Conservation (phyloP, 805 yeast genomes). For the Kuraishia molischiana region DNA sequence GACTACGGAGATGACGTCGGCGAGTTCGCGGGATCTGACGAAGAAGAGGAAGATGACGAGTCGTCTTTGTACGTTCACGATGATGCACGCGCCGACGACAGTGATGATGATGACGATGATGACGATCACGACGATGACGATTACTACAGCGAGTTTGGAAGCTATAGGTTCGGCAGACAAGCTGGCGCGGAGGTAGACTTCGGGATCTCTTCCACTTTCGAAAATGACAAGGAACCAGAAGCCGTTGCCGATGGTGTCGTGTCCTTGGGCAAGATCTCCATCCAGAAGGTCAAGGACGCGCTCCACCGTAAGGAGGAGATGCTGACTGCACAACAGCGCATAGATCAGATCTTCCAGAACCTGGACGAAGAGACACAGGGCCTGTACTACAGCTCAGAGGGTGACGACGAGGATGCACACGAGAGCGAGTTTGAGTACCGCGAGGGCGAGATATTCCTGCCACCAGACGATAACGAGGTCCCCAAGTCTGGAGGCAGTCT, state of each 20-base stretch:
- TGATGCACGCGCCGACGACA: neutral
- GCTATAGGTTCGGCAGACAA: constrained; percentile 2
- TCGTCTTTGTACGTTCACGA: neutral
- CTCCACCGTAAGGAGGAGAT: neutral
- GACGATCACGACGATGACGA: constrained; percentile 3
- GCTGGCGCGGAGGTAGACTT: neutral
- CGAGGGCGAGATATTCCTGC: constrained; percentile 16
- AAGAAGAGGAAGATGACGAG: constrained; percentile 2
- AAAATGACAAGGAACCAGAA: neutral
- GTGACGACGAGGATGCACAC: neutral
- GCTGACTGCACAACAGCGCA: neutral
- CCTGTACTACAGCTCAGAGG: neutral
- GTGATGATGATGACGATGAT: neutral
- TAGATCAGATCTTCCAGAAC: neutral
- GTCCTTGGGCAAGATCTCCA: neutral
- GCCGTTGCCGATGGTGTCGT: neutral
- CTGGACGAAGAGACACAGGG: neutral
- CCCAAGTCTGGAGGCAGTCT: neutral
- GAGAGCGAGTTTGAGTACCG: constrained; percentile 16
- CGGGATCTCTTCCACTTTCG: neutral
- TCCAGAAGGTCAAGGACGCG: neutral
- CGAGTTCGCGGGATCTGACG: constrained; percentile 1
- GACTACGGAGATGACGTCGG: constrained; percentile 1
- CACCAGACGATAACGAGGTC: constrained; percentile 17
- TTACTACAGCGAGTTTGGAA: constrained; percentile 1